These are phyloP conservation scores for Exidia glandulosa DNA, from an alignment of 768 basidiomycete species.

Conservation along the genomic window DNA sequence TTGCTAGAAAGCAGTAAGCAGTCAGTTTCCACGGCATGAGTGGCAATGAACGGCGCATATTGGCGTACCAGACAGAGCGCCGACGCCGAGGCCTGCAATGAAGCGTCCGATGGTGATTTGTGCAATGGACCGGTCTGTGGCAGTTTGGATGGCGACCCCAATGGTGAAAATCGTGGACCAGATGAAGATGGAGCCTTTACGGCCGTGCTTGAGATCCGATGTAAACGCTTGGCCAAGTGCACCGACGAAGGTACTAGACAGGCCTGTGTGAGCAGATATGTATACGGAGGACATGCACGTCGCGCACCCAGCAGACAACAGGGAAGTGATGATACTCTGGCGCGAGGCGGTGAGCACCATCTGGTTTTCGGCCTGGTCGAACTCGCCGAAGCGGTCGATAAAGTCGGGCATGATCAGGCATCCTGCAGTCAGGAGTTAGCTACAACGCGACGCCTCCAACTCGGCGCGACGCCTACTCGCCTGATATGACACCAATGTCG, in stretches of 20 bases:
- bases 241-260: conserved; percentile 28
- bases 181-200: conserved; percentile 61
- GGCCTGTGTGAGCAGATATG: conserved; percentile 11
- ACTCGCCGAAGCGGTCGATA: conserved; percentile 52
- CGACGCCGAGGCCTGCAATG: conserved; percentile 68
- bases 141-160: conserved; percentile 62
- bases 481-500: conserved; percentile 69
- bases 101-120: conserved; percentile 65
- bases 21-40: neutral
- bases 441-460: neutral
- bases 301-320: conserved; percentile 60
- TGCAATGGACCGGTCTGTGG: conserved; percentile 42
- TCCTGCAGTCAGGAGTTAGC: conserved; percentile 24
- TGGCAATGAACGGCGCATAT: neutral
- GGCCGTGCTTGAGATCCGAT: conserved; percentile 52
- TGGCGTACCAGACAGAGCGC: conserved; percentile 54
- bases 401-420: conserved; percentile 76
- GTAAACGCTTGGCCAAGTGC: conserved; percentile 65
- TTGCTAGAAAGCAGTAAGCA: conserved; percentile 9
- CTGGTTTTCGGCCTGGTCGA: conserved; percentile 30
- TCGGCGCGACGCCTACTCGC: conserved; percentile 15
- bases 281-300: conserved; percentile 29
- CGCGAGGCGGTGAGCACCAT: conserved; percentile 46
- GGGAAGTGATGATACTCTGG: conserved; percentile 69
- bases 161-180: conserved; percentile 66